Percentiles rank a stretch among this genome's conserved stretches.
These are phyloP conservation scores for Zygosaccharomyces lentus DNA, from an alignment of 805 yeast genomes.

Conservation along the genomic window DNA sequence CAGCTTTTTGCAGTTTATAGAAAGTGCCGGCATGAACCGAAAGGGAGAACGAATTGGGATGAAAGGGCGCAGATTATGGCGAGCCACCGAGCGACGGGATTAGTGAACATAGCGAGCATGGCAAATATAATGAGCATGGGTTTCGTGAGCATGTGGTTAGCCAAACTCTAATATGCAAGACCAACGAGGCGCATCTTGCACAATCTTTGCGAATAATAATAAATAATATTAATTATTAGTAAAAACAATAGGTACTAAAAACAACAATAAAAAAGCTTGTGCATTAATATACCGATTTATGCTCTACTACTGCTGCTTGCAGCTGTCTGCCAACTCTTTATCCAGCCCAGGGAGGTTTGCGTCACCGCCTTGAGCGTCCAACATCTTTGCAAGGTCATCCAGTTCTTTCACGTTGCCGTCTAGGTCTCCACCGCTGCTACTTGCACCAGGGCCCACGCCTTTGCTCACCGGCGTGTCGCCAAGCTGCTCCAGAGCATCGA, in stretches of 20 bases:
- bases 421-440: neutral
- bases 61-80: neutral
- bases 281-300: neutral
- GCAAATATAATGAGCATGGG: neutral
- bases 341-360: constrained; percentile 24
- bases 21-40: neutral
- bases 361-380: constrained; percentile 26
- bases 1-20: neutral
- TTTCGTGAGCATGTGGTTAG: neutral
- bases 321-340: constrained; percentile 30
- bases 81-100: neutral
- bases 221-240: neutral
- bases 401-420: constrained; percentile 13
- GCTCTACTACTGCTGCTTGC: constrained; percentile 27
- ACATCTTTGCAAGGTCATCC: constrained; percentile 23
- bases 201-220: neutral
- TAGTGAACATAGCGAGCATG: neutral
- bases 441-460: constrained; percentile 15
- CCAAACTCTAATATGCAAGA: neutral
- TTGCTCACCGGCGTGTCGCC: constrained; percentile 34
- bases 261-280: neutral
- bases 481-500: constrained; percentile 31
- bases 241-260: neutral
- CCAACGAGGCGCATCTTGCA: neutral
- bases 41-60: neutral